These are phyloP conservation scores for Leishmania braziliensis DNA, from an alignment of 208 protist species.

Conservation along the genomic window DNA sequence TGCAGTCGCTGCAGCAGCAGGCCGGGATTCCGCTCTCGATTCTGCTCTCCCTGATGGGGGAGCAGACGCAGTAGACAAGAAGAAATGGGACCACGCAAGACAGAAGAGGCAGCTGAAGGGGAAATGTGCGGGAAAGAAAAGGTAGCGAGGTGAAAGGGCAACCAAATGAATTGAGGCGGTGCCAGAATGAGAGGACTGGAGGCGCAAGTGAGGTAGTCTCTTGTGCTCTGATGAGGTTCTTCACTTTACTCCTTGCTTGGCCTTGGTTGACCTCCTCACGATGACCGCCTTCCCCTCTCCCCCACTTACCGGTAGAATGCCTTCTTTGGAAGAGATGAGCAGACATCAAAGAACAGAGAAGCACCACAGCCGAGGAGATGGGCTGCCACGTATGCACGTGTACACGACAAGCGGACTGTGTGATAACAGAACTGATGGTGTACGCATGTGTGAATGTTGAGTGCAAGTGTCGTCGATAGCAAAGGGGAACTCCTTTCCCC, in stretches of 20 bases:
- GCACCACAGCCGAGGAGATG: background rate
- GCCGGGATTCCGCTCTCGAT: conserved; percentile 83
- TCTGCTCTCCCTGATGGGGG: conserved; percentile 77
- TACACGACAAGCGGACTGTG: background rate
- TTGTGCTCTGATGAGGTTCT: background rate
- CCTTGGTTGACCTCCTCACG: background rate
- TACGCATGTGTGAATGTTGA: background rate
- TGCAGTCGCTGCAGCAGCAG: conserved; percentile 85
- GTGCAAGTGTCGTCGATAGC: background rate
- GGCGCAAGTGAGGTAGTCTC: background rate
- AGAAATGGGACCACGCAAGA: background rate
- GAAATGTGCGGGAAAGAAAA: background rate
- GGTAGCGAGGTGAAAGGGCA: background rate
- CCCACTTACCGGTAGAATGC: background rate
- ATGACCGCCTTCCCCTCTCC: background rate
- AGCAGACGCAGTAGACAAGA: conserved; percentile 36
- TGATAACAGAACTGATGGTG: background rate
- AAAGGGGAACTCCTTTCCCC: background rate
- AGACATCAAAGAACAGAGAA: background rate
- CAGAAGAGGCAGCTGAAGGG: background rate
- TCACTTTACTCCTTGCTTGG: background rate
- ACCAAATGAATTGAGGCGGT: background rate
- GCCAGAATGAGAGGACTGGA: background rate
- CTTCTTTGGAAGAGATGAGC: background rate
- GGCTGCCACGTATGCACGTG: background rate